Evolutionary conservation across 179 eudicot species (phyloP), one percentile per base, ranked within the genome.

Genomic region (Actinidia polygama): DNA sequence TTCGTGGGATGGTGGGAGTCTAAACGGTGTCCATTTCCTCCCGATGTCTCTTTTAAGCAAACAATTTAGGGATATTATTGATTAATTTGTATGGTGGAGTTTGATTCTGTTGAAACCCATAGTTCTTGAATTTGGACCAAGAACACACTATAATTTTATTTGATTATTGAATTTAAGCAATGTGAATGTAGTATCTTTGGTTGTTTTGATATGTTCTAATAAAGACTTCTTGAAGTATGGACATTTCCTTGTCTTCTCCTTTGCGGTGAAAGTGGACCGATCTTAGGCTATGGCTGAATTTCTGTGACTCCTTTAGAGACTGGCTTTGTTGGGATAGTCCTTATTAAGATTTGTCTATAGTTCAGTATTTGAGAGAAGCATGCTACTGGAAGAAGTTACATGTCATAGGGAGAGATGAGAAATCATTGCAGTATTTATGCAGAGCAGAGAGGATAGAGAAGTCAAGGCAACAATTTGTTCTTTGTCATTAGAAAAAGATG

Each of bases 381-480:
- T 4, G 69, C 11, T 64, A 36, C 5, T 10, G 69, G 71, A 26
- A 44, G 19, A 30, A 7, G 71, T 66, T 66, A 66, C 71, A 19
- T 66, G 47, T 66, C 71, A 66, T 24, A 30, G 44, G 18, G 30
- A 26, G 40, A 24, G 6, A 66, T 11, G 46, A 30, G 14, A 66
- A 30, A 5, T 67, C 19, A 12, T 30, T 26, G 46, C 47, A 67
- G 71, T 67, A 40, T 30, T 24, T 1, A 46, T 67, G 47, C 71
- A 24, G 71, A 67, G 71, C 71, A 11, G 47, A 26, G 71, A 67
- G 71, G 71, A 67, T 67, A 46, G 69, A 66, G 44, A 12, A 67
- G 71, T 67, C 46, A 12, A 7, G 26, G 71, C 18, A 66, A 11
- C 12, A 12, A 30, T 18, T 30, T 19, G 44, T 67, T 67, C 47